A percentile compares a stretch with the other conserved stretches of the same genome.
These are phyloP conservation scores for Saturnispora halmiae DNA, from an alignment of 805 yeast genomes.

Conservation along the genomic window DNA sequence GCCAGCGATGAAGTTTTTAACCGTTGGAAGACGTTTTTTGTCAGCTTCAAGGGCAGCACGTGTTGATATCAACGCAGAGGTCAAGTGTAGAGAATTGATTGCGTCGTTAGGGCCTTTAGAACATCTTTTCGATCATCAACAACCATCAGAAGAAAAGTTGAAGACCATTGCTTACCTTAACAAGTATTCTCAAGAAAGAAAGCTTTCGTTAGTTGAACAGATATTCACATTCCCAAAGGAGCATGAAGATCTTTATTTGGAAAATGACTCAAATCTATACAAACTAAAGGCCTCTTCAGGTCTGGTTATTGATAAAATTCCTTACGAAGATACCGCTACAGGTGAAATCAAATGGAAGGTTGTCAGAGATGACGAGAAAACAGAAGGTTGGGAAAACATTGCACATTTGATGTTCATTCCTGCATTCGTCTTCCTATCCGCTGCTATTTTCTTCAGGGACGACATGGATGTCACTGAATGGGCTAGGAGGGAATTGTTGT, in stretches of 20 bases:
- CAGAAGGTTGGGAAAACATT: constrained; percentile 80
- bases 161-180: constrained; percentile 66
- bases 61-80: constrained; percentile 31
- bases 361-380: constrained; percentile 56
- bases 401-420: constrained; percentile 70
- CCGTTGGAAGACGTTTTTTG: neutral
- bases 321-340: constrained; percentile 67
- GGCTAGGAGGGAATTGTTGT: constrained; percentile 76
- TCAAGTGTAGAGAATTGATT: constrained; percentile 52
- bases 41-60: neutral
- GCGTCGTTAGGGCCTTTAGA: constrained; percentile 56
- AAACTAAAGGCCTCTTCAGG: constrained; percentile 51
- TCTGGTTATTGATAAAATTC: constrained; percentile 71
- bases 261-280: constrained; percentile 53
- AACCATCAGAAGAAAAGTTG: constrained; percentile 65
- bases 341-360: constrained; percentile 76
- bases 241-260: constrained; percentile 42
- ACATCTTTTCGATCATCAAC: constrained; percentile 61
- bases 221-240: constrained; percentile 42
- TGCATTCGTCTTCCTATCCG: constrained; percentile 48
- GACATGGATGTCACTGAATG: constrained; percentile 51
- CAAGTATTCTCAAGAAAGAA: constrained; percentile 46
- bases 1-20: neutral
- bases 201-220: constrained; percentile 39
- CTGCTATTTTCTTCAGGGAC: constrained; percentile 41